Evolutionary conservation across 805 yeast genomes (phyloP).

Genomic region (Starmera amethionina): DNA sequence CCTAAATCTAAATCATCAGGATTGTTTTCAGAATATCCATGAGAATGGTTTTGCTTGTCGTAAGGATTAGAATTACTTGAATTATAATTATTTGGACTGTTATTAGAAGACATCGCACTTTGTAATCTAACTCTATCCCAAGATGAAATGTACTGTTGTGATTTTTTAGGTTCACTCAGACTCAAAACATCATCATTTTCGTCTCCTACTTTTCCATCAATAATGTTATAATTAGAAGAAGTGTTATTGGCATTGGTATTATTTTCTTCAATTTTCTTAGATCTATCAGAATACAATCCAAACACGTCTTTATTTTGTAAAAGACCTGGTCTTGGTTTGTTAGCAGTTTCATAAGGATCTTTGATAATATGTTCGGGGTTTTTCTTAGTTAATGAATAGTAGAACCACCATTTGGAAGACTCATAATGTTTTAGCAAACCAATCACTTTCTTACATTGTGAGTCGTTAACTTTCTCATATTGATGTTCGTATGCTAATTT

Average conservation of each 20-base stretch:
- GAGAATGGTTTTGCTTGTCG: too few species aligned
- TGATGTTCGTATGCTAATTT: conserved; percentile 22
- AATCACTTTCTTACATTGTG: conserved; percentile 22
- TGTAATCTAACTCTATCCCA: conserved; percentile 28
- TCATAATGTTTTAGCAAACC: conserved; percentile 21
- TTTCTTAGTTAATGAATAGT: conserved; percentile 39
- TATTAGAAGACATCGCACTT: conserved; percentile 8
- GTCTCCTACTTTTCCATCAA: neutral
- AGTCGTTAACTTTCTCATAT: conserved; percentile 21
- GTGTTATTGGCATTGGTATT: neutral
- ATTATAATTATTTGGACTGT: neutral
- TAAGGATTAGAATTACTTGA: too few species aligned
- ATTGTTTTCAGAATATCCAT: too few species aligned
- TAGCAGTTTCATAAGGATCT: conserved; percentile 35
- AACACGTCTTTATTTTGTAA: conserved; percentile 26
- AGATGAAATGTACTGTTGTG: conserved; percentile 16
- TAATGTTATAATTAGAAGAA: neutral
- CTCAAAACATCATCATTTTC: conserved; percentile 10
- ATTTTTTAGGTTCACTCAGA: conserved; percentile 11
- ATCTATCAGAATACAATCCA: conserved; percentile 23
- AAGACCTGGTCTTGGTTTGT: too few species aligned
- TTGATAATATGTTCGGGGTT: conserved; percentile 43
- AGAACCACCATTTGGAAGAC: conserved; percentile 36
- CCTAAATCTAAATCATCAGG: too few species aligned
- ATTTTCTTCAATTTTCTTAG: conserved; percentile 1